Conservation (phyloP, 2,329 filamentous ascomycete genomes). For the Colletotrichum horii region DNA sequence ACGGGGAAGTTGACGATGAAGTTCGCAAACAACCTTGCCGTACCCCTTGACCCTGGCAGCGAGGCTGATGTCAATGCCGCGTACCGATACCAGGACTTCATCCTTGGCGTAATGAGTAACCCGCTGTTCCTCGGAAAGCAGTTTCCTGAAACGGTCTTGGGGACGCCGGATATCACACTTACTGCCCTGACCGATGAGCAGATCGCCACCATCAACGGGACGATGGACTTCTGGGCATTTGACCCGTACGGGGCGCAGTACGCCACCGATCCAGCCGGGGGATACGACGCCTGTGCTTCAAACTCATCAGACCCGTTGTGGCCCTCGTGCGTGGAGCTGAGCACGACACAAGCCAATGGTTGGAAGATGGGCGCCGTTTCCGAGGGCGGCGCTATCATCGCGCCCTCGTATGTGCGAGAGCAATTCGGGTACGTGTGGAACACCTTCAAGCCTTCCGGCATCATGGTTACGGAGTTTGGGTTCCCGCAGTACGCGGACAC, state of each 20-base stretch:
- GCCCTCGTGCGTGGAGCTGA: constrained; percentile 59
- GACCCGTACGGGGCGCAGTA: constrained; percentile 59
- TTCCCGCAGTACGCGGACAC: constrained; percentile 58
- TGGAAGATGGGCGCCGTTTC: constrained; percentile 66
- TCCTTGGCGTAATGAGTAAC: constrained; percentile 56
- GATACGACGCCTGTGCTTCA: constrained; percentile 51
- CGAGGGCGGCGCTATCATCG: constrained; percentile 61
- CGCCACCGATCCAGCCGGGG: constrained; percentile 50
- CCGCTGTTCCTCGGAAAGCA: constrained; percentile 57
- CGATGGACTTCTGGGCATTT: constrained; percentile 60
- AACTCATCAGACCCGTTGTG: constrained; percentile 42
- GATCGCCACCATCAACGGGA: constrained; percentile 53
- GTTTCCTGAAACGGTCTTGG: constrained; percentile 50
- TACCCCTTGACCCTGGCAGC: constrained; percentile 41
- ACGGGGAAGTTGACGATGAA: constrained; percentile 52
- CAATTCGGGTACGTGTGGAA: constrained; percentile 65
- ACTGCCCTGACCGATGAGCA: constrained; percentile 50
- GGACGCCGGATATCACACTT: constrained; percentile 48
- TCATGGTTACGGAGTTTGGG: constrained; percentile 61
- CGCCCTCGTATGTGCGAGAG: constrained; percentile 61
- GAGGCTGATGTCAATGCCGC: constrained; percentile 48
- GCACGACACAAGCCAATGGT: constrained; percentile 49
- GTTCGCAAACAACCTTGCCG: constrained; percentile 52
- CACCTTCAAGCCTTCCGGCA: constrained; percentile 52
- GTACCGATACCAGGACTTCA: constrained; percentile 51